A percentile compares a stretch with the other conserved stretches of the same genome.
phyloP scores from a whole-genome alignment of 2,329 filamentous ascomycete species.

The Trichophyton benhamiae region DNA sequence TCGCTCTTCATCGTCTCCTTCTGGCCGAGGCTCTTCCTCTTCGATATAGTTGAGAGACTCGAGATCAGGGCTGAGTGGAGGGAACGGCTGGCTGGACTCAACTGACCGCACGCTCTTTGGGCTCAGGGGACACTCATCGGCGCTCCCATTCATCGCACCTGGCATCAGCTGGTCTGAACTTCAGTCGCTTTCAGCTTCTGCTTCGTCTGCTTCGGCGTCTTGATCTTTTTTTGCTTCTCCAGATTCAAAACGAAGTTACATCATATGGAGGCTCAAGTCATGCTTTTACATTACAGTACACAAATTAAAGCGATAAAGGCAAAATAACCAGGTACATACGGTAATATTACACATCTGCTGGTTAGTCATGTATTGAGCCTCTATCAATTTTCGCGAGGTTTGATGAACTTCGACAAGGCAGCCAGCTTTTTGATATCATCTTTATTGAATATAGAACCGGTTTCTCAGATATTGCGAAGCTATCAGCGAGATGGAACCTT shows the following conservation, averaged over 20 bases:
- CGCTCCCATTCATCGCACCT: neutral
- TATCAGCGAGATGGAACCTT: neutral
- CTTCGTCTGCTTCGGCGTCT: neutral
- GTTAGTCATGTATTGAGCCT: neutral
- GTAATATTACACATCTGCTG: neutral
- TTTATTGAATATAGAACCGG: neutral
- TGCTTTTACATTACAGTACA: neutral
- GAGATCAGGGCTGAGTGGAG: conserved; percentile 9
- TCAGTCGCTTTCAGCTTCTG: neutral
- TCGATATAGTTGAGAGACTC: neutral
- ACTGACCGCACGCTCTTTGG: neutral
- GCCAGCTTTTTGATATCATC: neutral
- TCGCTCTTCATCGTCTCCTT: conserved; percentile 17
- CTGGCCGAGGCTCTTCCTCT: neutral
- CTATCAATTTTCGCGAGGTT: neutral
- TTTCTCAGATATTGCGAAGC: neutral
- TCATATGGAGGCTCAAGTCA: neutral
- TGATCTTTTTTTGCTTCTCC: neutral
- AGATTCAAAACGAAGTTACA: neutral
- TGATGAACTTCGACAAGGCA: neutral
- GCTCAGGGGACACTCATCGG: neutral
- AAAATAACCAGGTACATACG: neutral
- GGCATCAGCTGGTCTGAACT: neutral
- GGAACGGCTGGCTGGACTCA: conserved; percentile 10
- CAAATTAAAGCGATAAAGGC: neutral